phyloP scores from a whole-genome alignment of 768 basidiomycete species.

The Lentinus brumalis region DNA sequence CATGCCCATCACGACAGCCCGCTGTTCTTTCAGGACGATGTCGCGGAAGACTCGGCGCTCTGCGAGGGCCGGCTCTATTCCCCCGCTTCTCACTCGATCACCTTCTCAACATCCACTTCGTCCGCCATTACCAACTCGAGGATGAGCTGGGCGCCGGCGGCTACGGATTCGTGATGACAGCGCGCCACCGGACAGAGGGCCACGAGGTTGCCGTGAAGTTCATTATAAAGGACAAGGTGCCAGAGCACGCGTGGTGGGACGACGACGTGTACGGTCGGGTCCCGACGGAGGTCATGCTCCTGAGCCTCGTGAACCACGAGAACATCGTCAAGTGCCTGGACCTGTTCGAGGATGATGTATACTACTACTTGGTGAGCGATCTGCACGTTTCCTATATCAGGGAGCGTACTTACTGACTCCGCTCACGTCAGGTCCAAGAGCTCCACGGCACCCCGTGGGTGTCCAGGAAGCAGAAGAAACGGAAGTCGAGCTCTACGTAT shows the following conservation, averaged over 20 bases:
- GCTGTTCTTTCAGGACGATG: conserved; percentile 6
- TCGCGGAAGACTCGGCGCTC: conserved; percentile 19
- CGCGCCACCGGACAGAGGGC: conserved; percentile 57
- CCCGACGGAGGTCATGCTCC: conserved; percentile 81
- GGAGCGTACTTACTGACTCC: conserved; percentile 3
- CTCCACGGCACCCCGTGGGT: conserved; percentile 91
- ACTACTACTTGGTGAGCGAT: conserved; percentile 80
- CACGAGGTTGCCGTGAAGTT: conserved; percentile 93
- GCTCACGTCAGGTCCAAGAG: conserved; percentile 71
- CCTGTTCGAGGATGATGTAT: conserved; percentile 79
- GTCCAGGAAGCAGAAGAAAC: conserved; percentile 42
- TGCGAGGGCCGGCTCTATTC: conserved; percentile 40
- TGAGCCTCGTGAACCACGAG: conserved; percentile 73
- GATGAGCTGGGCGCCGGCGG: conserved; percentile 90
- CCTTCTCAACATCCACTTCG: conserved; percentile 60
- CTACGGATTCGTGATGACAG: conserved; percentile 94
- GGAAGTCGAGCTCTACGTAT: conserved; percentile 28
- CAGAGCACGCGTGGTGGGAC: conserved; percentile 61
- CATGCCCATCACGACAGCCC: background rate
- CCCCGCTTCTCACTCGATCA: conserved; percentile 63
- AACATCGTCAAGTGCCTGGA: conserved; percentile 85
- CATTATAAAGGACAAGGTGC: conserved; percentile 76
- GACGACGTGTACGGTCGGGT: conserved; percentile 63
- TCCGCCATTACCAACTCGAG: conserved; percentile 57
- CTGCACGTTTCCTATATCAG: conserved; percentile 6